A percentile compares a stretch with the other conserved stretches of the same genome.
These are phyloP conservation scores for Nasturtium officinale DNA, from an alignment of 345 rosid species.

Conservation along the genomic window DNA sequence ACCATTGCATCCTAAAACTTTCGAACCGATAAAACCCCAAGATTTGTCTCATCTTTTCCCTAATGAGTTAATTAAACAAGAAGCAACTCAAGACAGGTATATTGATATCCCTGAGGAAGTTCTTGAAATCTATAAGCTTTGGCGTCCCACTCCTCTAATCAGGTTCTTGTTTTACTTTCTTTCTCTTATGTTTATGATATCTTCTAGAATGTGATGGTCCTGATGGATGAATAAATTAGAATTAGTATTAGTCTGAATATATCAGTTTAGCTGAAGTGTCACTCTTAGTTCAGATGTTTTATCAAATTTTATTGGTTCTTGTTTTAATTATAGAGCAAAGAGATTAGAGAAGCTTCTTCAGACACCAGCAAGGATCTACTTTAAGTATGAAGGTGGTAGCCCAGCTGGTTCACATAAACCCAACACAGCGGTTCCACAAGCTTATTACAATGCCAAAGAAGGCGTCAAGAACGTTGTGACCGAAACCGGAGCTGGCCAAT, in stretches of 20 bases:
- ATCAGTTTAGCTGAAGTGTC: no score
- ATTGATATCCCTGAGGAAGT: conserved; percentile 89
- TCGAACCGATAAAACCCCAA: conserved; percentile 67
- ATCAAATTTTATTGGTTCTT: background rate
- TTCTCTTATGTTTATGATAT: no score
- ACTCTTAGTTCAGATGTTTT: no score
- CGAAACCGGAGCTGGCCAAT: conserved; percentile 98
- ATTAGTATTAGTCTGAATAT: no score
- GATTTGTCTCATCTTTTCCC: conserved; percentile 85
- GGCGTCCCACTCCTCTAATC: conserved; percentile 95
- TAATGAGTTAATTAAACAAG: conserved; percentile 82
- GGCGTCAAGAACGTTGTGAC: conserved; percentile 83
- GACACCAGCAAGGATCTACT: conserved; percentile 92
- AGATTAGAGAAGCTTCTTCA: conserved; percentile 89
- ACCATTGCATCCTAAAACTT: conserved; percentile 73
- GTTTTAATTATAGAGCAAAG: conserved; percentile 65
- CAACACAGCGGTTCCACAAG: conserved; percentile 89
- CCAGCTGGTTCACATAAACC: conserved; percentile 99
- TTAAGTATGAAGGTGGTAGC: conserved; percentile 91
- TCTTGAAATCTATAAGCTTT: conserved; percentile 73
- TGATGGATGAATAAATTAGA: no score
- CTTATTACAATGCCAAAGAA: conserved; percentile 71
- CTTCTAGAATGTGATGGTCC: no score
- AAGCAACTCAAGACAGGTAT: conserved; percentile 64
- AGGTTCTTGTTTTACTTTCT: conserved; percentile 49